These are phyloP conservation scores for Russula virescens DNA, from an alignment of 768 basidiomycete species.

Conservation along the genomic window DNA sequence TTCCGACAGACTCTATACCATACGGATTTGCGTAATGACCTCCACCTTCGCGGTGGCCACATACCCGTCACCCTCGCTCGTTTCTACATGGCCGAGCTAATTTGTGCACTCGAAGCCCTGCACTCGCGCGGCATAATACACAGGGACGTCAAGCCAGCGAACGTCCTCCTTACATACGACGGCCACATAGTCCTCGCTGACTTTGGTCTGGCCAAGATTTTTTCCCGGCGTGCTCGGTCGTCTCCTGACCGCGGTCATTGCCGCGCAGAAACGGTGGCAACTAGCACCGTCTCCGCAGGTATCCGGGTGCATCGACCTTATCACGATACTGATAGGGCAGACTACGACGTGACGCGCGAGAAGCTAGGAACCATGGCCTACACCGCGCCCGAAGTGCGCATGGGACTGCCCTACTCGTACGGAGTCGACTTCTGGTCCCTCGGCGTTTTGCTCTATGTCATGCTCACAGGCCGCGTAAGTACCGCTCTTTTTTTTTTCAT, in stretches of 20 bases:
- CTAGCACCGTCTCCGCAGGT: not conserved
- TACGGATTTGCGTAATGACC: slow-evolving; percentile 19
- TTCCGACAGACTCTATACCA: slow-evolving; percentile 10
- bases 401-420: slow-evolving; percentile 22
- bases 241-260: not conserved
- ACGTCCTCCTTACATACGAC: slow-evolving; percentile 22
- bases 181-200: slow-evolving; percentile 22
- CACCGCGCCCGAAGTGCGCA: slow-evolving; percentile 23
- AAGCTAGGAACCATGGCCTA: slow-evolving; percentile 21
- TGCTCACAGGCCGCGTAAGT: slow-evolving; percentile 24
- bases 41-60: slow-evolving; percentile 17
- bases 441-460: slow-evolving; percentile 22
- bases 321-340: not conserved
- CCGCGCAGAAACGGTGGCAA: not conserved
- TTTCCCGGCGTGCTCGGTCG: not conserved
- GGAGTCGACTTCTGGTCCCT: slow-evolving; percentile 25
- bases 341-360: slow-evolving; percentile 15
- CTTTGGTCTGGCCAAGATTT: slow-evolving; percentile 25
- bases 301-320: slow-evolving; percentile 18
- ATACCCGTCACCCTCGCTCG: slow-evolving; percentile 15
- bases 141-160: slow-evolving; percentile 46
- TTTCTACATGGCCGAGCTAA: slow-evolving; percentile 20
- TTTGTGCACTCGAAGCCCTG: slow-evolving; percentile 31
- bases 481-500: not conserved
- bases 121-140: slow-evolving; percentile 41